Base-by-base conservation (phyloP, 495 filamentous ascomycete species). In the Aspergillus bertholletiae region DNA sequence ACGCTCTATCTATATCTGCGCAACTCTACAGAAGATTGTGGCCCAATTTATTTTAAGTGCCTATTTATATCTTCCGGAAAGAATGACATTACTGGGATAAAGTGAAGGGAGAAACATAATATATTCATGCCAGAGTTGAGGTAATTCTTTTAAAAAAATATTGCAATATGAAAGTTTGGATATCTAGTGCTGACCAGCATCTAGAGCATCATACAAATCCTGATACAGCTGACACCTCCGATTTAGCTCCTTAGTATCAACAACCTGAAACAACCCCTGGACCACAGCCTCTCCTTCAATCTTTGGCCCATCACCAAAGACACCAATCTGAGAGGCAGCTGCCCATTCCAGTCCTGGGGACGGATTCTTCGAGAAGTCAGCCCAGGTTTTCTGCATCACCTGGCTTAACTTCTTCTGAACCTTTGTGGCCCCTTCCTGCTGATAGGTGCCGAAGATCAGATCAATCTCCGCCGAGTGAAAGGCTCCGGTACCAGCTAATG, bases 351-450 rank as follows among this genome's bases (percentile, higher is more conserved):
- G 64, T 15, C 62, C 67, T 7, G 37, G 26, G 1, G 27, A 17
- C 3, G 69, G 69, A 45, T 72, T 45, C 48, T 65, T 70, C 23
- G 67, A 67, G 49, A 70, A 72, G 17, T 59, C 52, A 24, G 65
- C 67, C 63, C 67, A 72, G 1, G 63, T 53, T 52, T 51, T 63
- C 32, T 66, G 61, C 61, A 72, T 67, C 21, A 32, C 51, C 11
- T 49, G 26, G 24, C 61, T 61, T 18, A 72, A 30, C 17, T 58
- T 55, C 13, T 23, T 22, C 54, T 72, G 56, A 23, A 64, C 53
- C 11, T 21, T 32, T 0, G 69, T 72, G 8, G 62, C 47, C 6
- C 48, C 54, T 2, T 40, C 27, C 22, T 23, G n/a, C 8, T 28
- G 21, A 28, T 66, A 70, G 1, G 66, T 72, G 9, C 67, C 58